Base-by-base conservation (phyloP, 73 alveolate genomes). In the Effrenium voratum region DNA sequence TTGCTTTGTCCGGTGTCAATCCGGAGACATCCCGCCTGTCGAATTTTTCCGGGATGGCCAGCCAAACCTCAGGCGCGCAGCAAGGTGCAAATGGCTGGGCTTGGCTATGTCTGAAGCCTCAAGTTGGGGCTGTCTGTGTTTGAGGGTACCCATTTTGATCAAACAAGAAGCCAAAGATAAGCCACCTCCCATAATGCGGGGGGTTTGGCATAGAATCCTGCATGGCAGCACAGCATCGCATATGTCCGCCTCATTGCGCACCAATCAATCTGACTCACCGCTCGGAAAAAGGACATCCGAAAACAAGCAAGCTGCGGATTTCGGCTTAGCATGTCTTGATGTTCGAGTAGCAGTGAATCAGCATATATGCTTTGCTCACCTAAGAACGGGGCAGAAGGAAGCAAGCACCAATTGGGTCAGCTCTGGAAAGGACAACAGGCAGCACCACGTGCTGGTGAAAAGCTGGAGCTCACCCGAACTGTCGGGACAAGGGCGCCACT, bases 31-130 rank as follows among this genome's bases (percentile, higher is more conserved):
- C 68, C n/a, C 47, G 55, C 94, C 94, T 85, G 82, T 30, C 94
- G 94, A 34, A 85, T 85, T 60, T 85, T 85, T 30, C 63, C 94
- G 2, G 94, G 94, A 63, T 85, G 94, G 82, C 94, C 94, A 38
- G 44, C 82, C 5, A 85, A 59, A 49, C 94, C 94, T 85, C 43
- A n/a, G n/a, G n/a, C n/a, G n/a, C 57, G 68, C 68, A 36, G 85
- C 85, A 36, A 6, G 12, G 85, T 3, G 38, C 30, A 5, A 32
- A 5, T 73, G 52, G 41, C 13, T 12, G 68, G 68, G 45, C 40
- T 28, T 5, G 15, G 43, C 82, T 1, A 22, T 34, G 41, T 30
- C 22, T 28, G 34, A 5, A 59, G 2, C 73, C 73, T 6, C 73
- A 59, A 70, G 28, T 70, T 30, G 43, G 3, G 22, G 91, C 40